These are phyloP conservation scores for Phanerodontia chrysosporium DNA, from an alignment of 768 basidiomycete species.

Conservation along the genomic window DNA sequence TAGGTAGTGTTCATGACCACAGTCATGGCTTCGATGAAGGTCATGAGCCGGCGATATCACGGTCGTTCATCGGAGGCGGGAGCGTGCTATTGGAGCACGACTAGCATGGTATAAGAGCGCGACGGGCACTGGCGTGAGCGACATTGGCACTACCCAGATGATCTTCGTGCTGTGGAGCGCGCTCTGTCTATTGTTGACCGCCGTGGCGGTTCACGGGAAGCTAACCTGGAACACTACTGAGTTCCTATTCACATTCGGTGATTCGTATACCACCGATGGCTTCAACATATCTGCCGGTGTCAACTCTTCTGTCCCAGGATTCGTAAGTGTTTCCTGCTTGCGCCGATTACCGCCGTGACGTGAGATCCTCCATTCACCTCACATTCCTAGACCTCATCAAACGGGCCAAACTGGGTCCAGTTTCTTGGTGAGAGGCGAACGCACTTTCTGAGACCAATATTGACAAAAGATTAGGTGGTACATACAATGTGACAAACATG, in stretches of 20 bases:
- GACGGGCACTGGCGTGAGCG: neutral
- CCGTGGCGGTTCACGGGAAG: slow-evolving; percentile 15
- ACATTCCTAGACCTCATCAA: slow-evolving; percentile 46
- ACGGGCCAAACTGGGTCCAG: slow-evolving; percentile 62
- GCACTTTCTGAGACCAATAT: slow-evolving; percentile 1
- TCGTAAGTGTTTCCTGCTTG: slow-evolving; percentile 32
- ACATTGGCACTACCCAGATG: slow-evolving; percentile 1
- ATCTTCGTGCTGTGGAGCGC: slow-evolving; percentile 7
- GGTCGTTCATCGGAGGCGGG: slow-evolving; percentile 7
- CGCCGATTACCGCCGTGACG: neutral
- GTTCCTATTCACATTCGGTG: slow-evolving; percentile 58
- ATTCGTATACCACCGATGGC: slow-evolving; percentile 58
- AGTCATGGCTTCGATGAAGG: neutral
- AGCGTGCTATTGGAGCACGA: neutral
- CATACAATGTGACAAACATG: slow-evolving; percentile 52
- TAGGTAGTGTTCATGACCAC: neutral
- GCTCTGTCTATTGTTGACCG: slow-evolving; percentile 3
- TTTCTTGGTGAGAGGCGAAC: slow-evolving; percentile 37
- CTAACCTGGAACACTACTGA: slow-evolving; percentile 50
- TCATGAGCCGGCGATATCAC: slow-evolving; percentile 5
- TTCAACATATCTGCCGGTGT: slow-evolving; percentile 57
- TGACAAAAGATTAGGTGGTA: slow-evolving; percentile 31
- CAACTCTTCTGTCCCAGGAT: slow-evolving; percentile 46
- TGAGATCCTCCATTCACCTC: neutral
- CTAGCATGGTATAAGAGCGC: neutral